Conservation (phyloP, 208 protist species). For the Porcisia deanei region DNA sequence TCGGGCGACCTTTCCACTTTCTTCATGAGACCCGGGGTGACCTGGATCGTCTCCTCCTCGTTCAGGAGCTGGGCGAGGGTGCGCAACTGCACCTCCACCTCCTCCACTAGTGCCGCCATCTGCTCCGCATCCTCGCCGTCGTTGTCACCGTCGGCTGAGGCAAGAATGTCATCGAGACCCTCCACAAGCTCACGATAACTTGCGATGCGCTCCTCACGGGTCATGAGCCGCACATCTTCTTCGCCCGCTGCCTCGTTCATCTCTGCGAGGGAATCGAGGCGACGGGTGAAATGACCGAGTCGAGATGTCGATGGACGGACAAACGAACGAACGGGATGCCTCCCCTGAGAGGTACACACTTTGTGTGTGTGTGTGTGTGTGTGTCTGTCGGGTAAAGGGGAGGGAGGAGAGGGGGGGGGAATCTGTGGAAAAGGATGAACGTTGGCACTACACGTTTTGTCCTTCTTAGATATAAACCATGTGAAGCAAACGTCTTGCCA, state of each 20-base stretch:
- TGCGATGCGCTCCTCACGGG: constrained; percentile 28
- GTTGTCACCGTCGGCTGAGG: constrained; percentile 7
- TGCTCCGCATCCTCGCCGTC: constrained; percentile 41
- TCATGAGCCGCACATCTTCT: constrained; percentile 33
- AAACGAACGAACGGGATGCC: too few species aligned
- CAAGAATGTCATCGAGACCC: constrained; percentile 25
- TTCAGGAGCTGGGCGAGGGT: constrained; percentile 55
- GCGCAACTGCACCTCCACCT: constrained; percentile 47
- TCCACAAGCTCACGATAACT: constrained; percentile 34
- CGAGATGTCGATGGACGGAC: not conserved
- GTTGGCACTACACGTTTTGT: not conserved
- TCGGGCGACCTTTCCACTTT: constrained; percentile 13
- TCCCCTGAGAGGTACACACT: not conserved
- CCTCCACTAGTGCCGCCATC: constrained; percentile 46
- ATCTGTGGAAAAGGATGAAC: too few species aligned
- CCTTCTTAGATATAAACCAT: not conserved
- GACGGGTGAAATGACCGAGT: not conserved
- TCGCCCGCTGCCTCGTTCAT: constrained; percentile 4
- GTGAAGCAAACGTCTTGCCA: not conserved
- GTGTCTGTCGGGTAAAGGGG: not conserved
- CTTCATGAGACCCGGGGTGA: constrained; percentile 45
- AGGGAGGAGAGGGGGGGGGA: not conserved
- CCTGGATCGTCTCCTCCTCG: constrained; percentile 42
- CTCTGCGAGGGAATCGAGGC: not conserved
- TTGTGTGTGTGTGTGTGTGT: constrained; percentile 1